A percentile compares a stretch with the other conserved stretches of the same genome.
phyloP scores from a whole-genome alignment of 371 early-diverging fungal species.

The Mucor velutinosus region DNA sequence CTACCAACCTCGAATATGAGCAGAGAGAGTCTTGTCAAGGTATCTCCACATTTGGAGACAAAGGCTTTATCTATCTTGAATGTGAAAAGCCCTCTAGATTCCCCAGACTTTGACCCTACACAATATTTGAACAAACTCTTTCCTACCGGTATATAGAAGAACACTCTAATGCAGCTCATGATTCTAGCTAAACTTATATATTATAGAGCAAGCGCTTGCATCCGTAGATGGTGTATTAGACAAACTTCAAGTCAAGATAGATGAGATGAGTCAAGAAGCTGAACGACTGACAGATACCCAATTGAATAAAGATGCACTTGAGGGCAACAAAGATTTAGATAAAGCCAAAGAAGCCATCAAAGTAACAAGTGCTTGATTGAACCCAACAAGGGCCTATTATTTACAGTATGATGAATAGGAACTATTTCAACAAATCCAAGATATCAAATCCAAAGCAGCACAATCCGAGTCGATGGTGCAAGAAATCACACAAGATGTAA shows the following conservation, averaged over 20 bases:
- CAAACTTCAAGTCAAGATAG: conserved; percentile 63
- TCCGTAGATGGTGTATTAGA: conserved; percentile 67
- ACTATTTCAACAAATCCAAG: conserved; percentile 77
- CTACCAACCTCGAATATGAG: background rate
- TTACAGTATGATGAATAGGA: conserved; percentile 44
- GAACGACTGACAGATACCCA: conserved; percentile 73
- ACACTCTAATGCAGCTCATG: background rate
- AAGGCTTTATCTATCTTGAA: conserved; percentile 52
- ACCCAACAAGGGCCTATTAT: background rate
- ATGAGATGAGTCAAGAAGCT: conserved; percentile 64
- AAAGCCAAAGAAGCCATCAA: conserved; percentile 72
- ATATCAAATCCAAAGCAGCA: conserved; percentile 82
- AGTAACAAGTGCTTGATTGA: conserved; percentile 34
- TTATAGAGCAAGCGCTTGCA: conserved; percentile 71
- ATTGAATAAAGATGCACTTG: conserved; percentile 51
- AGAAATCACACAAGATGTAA: conserved; percentile 95
- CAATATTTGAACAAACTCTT: conserved; percentile 83
- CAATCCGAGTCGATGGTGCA: conserved; percentile 88
- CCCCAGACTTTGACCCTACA: conserved; percentile 70
- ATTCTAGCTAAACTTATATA: background rate
- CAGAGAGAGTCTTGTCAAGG: conserved; percentile 25
- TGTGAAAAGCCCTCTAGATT: conserved; percentile 69
- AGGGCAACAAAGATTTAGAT: conserved; percentile 63
- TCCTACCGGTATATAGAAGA: conserved; percentile 62
- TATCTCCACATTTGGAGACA: conserved; percentile 55